Evolutionary conservation across 371 early-diverging fungal genomes (phyloP).

Genomic region (Smittium mucronatum): DNA sequence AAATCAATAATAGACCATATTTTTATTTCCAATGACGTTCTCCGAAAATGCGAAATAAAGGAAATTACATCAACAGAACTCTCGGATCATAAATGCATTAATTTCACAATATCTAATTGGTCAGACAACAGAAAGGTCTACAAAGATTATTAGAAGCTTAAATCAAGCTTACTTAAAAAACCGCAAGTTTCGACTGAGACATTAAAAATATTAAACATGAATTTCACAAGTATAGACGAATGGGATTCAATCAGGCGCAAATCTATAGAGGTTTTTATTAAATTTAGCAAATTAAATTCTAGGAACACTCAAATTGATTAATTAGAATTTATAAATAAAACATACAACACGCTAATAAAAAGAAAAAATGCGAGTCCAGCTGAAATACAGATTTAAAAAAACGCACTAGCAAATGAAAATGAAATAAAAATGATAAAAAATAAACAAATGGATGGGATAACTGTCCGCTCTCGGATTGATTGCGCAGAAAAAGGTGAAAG

Average conservation of each 20-base stretch:
- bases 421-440: background rate
- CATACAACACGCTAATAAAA: background rate
- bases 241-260: background rate
- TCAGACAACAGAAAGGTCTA: background rate
- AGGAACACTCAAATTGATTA: background rate
- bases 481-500: constrained; percentile 9
- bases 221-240: background rate
- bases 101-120: background rate
- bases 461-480: background rate
- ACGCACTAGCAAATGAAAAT: background rate
- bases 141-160: background rate
- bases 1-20: constrained; percentile 8
- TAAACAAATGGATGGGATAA: background rate
- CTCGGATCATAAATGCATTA: background rate
- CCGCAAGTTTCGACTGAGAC: background rate
- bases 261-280: background rate
- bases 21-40: constrained; percentile 2
- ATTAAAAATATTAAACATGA: background rate
- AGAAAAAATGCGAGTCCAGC: background rate
- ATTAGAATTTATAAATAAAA: background rate
- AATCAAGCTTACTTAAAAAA: background rate
- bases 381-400: background rate
- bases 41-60: background rate
- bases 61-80: background rate
- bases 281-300: background rate